phyloP scores from a whole-genome alignment of 495 filamentous ascomycete species.

The Xylaria cubensis region DNA sequence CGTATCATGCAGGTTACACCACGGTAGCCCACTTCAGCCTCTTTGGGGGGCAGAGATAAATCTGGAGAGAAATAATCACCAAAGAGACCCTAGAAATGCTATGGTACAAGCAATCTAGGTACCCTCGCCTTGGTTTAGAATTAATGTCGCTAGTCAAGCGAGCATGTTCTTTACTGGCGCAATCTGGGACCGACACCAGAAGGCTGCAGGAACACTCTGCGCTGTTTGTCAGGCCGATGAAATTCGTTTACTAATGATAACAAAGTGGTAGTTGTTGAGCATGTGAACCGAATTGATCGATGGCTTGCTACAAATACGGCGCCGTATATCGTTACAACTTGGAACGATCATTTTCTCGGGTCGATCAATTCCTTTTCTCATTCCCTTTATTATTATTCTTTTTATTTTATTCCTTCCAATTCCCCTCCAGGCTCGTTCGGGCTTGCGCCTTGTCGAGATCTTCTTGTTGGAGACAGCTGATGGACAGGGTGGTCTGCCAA shows the following conservation, averaged over 20 bases:
- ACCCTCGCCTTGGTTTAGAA: neutral
- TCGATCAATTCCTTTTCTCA: conserved; percentile 18
- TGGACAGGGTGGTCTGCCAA: conserved; percentile 31
- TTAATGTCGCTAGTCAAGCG: neutral
- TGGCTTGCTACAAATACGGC: conserved; percentile 10
- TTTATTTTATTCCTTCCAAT: neutral
- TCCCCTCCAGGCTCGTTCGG: conserved; percentile 10
- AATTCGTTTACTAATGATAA: conserved; percentile 12
- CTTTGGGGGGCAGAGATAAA: conserved; percentile 17
- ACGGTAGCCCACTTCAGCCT: conserved; percentile 26
- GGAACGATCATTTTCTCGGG: neutral
- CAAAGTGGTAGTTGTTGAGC: neutral
- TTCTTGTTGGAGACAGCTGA: conserved; percentile 31
- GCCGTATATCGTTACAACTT: neutral
- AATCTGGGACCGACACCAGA: neutral
- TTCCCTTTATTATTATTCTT: conserved; percentile 7
- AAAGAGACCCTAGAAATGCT: neutral
- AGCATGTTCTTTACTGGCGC: neutral
- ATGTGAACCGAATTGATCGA: conserved; percentile 15
- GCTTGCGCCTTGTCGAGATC: conserved; percentile 20
- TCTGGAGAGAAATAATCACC: neutral
- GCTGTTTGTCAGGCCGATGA: neutral
- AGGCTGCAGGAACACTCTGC: neutral
- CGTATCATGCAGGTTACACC: conserved; percentile 24
- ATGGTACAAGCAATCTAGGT: neutral